phyloP scores from a whole-genome alignment of 495 filamentous ascomycete species.

The Opeltia flavorubescens region DNA sequence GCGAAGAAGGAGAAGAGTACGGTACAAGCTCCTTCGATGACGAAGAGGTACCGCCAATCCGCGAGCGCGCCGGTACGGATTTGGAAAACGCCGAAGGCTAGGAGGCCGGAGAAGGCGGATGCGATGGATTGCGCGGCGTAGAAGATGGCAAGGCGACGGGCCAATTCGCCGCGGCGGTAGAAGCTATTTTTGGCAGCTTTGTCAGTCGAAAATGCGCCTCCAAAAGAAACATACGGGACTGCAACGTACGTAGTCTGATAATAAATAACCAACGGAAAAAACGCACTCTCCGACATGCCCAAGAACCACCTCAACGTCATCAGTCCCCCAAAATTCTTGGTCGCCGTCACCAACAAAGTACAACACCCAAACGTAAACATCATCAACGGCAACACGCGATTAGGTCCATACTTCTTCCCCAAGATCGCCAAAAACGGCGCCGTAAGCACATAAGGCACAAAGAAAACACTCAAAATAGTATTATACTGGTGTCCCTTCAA shows the following conservation, averaged over 20 bases:
- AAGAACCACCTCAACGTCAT: constrained; percentile 52
- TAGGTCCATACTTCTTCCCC: constrained; percentile 52
- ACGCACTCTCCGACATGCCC: constrained; percentile 59
- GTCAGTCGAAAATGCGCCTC: background rate
- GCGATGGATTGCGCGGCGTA: constrained; percentile 66
- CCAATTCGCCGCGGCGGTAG: constrained; percentile 64
- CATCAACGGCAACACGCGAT: constrained; percentile 47
- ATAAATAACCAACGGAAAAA: constrained; percentile 57
- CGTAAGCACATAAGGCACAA: constrained; percentile 61
- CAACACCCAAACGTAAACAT: constrained; percentile 54
- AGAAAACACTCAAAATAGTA: constrained; percentile 58
- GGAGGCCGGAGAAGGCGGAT: constrained; percentile 56
- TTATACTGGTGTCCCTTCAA: constrained; percentile 56
- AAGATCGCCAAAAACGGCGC: constrained; percentile 53
- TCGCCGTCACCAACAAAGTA: constrained; percentile 40
- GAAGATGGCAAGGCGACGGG: constrained; percentile 61
- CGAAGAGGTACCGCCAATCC: constrained; percentile 63
- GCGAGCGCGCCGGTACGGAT: constrained; percentile 40
- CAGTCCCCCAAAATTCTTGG: constrained; percentile 49
- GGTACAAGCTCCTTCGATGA: constrained; percentile 56
- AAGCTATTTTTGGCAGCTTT: constrained; percentile 31
- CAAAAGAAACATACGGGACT: background rate
- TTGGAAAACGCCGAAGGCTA: constrained; percentile 65
- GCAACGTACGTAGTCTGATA: constrained; percentile 30
- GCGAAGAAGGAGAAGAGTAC: constrained; percentile 51